Evolutionary conservation across 177 flowering plant species (phyloP), one percentile per base, ranked within the genome.

Genomic region (Vitis hybrid): DNA sequence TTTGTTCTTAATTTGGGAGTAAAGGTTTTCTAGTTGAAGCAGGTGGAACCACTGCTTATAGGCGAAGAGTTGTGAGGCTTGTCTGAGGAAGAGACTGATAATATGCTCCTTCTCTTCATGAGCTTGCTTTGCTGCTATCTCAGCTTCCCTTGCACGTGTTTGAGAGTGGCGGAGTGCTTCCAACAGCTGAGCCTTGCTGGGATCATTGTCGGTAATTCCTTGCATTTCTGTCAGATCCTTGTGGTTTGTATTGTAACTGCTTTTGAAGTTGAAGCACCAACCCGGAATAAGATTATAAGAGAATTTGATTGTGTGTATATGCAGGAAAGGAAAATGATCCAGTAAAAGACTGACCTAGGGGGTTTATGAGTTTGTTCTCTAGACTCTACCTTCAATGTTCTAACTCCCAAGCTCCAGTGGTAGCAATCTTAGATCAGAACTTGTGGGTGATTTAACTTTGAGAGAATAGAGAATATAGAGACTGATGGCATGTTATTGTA

Each of bases 111-210:
- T 95, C 83, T 93, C 98, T 0, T 71, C 75, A 77, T 71, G 71
- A 9, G 92, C 93, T 72, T 80, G 81, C 71, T 87, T 78, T 75
- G 97, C 97, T 57, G 86, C 91, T 65, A 73, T 83, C 79, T 95
- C 99, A 5, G 99, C 99, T 75, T 93, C 91, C 78, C 99, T 88
- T 39, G 98, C 99, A 48, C 98, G 88, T 1, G 98, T 89, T 77
- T 93, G 99, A 18, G 98, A 95, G 69, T 91, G 97, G n/a, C 92
- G 59, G 5, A 95, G 91, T 29, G 98, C 99, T 80, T 91, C 93
- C 72, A 91, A 60, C 4, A 93, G 78, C 82, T 87, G 78, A 50
- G 92, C 85, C 79, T 87, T 92, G 79, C 83, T 75, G 51, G 80
- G 80, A 63, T 85, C 87, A 29, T 67, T 62, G 58, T 75, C 87